phyloP scores from a whole-genome alignment of 78 protist genomes.

The Isochrysis galbana region DNA sequence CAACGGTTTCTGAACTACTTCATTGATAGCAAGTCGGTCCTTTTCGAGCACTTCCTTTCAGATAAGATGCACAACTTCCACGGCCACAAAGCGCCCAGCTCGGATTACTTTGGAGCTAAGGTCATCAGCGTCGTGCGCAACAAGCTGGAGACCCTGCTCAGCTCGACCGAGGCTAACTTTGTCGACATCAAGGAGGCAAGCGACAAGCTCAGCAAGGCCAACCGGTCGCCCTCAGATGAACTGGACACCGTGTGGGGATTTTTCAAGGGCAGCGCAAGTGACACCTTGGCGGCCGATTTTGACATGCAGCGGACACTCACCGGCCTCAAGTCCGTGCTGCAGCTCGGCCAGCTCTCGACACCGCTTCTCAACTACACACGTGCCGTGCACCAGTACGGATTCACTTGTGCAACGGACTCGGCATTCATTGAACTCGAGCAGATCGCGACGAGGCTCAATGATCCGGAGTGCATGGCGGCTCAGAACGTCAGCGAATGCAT shows the following conservation, averaged over 20 bases:
- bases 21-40: background rate
- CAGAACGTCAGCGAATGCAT: too few species aligned
- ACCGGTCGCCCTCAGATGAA: background rate
- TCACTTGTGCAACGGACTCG: too few species aligned
- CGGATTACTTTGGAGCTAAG: background rate
- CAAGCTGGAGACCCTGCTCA: background rate
- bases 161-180: background rate
- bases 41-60: background rate
- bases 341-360: too few species aligned
- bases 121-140: background rate
- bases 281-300: too few species aligned
- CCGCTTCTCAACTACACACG: too few species aligned
- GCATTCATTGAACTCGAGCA: too few species aligned
- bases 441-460: too few species aligned
- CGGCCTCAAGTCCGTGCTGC: too few species aligned
- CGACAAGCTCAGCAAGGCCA: background rate
- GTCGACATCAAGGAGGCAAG: background rate
- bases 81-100: background rate
- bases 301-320: background rate
- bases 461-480: too few species aligned
- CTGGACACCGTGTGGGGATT: background rate
- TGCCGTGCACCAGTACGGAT: too few species aligned
- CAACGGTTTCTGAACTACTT: too few species aligned
- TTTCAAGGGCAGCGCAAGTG: too few species aligned
- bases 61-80: background rate